Conservation (phyloP, 2,329 filamentous ascomycete genomes). For the Tolypocladium inflatum region DNA sequence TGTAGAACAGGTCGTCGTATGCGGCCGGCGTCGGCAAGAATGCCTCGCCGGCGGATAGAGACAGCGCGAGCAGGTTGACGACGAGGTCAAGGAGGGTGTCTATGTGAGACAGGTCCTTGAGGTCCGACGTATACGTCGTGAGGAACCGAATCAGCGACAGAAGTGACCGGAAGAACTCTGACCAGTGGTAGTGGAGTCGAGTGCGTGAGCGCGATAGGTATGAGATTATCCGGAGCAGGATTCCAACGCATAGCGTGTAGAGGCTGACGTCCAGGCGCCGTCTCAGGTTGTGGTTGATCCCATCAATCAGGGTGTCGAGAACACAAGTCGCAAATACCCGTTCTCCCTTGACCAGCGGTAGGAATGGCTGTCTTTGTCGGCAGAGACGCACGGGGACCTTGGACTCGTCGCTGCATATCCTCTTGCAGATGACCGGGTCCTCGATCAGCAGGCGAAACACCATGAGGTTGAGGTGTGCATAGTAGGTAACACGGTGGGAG, state of each 20-base stretch:
- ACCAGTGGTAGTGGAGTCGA: conserved; percentile 85
- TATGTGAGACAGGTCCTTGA: conserved; percentile 61
- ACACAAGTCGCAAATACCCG: conserved; percentile 67
- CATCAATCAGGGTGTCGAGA: conserved; percentile 81
- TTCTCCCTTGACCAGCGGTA: conserved; percentile 65
- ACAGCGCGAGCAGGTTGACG: conserved; percentile 74
- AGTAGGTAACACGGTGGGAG: conserved; percentile 66
- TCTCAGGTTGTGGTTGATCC: conserved; percentile 87
- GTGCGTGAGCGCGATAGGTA: conserved; percentile 76
- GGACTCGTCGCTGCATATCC: conserved; percentile 71
- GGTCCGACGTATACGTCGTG: conserved; percentile 72
- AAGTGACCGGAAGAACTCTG: conserved; percentile 84
- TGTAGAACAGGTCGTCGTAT: conserved; percentile 98
- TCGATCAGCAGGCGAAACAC: conserved; percentile 80
- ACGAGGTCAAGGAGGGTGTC: conserved; percentile 65
- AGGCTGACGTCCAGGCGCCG: conserved; percentile 75
- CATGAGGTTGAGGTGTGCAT: conserved; percentile 78
- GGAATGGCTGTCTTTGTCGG: conserved; percentile 76
- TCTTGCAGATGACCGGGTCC: conserved; percentile 72
- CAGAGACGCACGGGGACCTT: conserved; percentile 72
- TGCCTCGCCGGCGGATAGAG: conserved; percentile 76
- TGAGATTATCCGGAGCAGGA: conserved; percentile 73
- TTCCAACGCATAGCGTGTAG: conserved; percentile 72
- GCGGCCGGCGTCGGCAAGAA: conserved; percentile 81
- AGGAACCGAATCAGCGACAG: conserved; percentile 85